These are phyloP conservation scores for Emmonsia crescens DNA, from an alignment of 2,329 filamentous ascomycete species.

Conservation along the genomic window DNA sequence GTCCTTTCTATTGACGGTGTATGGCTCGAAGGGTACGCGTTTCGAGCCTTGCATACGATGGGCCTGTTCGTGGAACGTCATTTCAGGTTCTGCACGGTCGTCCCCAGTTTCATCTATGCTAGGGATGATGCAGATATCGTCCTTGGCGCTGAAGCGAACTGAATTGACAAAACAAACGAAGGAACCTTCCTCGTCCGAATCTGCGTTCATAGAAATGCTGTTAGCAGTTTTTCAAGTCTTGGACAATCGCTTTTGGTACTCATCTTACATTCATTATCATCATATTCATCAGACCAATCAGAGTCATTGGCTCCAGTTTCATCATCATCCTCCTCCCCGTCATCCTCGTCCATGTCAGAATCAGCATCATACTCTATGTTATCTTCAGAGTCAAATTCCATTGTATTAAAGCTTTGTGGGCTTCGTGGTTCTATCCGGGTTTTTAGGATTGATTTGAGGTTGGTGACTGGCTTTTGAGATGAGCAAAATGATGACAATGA, in stretches of 20 bases:
- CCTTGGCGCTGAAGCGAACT: constrained; percentile 1
- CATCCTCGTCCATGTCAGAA: constrained; percentile 2
- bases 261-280: constrained; percentile 4
- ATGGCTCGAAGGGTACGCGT: constrained; percentile 13
- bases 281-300: constrained; percentile 5
- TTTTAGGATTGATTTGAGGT: constrained; percentile 4
- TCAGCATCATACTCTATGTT: background rate
- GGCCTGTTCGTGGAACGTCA: constrained; percentile 35
- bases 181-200: constrained; percentile 6
- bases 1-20: constrained; percentile 13
- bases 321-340: constrained; percentile 2
- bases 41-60: constrained; percentile 21
- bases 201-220: background rate
- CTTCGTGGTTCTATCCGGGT: background rate
- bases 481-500: constrained; percentile 1
- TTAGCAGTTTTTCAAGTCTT: background rate
- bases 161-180: constrained; percentile 13
- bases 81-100: constrained; percentile 8
- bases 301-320: constrained; percentile 4
- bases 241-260: background rate
- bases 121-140: background rate
- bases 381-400: background rate
- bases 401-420: background rate
- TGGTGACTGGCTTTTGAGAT: background rate
- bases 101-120: background rate